phyloP scores from a whole-genome alignment of 2,329 filamentous ascomycete species.

The Pseudogymnoascus sp. region DNA sequence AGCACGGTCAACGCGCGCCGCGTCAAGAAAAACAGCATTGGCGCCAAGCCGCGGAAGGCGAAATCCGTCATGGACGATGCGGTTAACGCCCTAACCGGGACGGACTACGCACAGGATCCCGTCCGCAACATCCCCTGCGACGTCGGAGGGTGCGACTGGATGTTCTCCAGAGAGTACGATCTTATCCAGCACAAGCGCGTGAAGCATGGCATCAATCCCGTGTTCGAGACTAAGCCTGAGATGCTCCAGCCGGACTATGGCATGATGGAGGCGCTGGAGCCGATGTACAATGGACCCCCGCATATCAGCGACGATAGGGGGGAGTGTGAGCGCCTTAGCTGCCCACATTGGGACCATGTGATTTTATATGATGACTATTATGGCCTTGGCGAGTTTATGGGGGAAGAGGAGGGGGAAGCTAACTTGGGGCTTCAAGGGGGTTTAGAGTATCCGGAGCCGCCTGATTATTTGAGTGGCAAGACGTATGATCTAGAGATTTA shows the following conservation, averaged over 20 bases:
- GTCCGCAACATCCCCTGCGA: conserved; percentile 44
- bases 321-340: background rate
- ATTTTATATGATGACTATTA: background rate
- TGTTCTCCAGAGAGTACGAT: conserved; percentile 51
- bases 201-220: conserved; percentile 27
- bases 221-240: background rate
- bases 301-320: background rate
- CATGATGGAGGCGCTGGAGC: background rate
- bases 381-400: background rate
- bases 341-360: background rate
- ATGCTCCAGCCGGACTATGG: background rate
- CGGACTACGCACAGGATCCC: conserved; percentile 43
- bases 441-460: background rate
- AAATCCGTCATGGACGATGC: conserved; percentile 19
- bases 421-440: background rate
- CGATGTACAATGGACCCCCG: background rate
- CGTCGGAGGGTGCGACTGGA: conserved; percentile 40
- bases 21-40: conserved; percentile 33
- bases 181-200: conserved; percentile 48
- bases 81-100: conserved; percentile 46
- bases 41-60: conserved; percentile 14
- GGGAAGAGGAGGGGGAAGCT: background rate
- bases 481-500: background rate
- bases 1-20: conserved; percentile 32
- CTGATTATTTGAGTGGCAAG: background rate